Evolutionary conservation across 257 asterid species (phyloP).

Genomic region (Coffea eugenioides): DNA sequence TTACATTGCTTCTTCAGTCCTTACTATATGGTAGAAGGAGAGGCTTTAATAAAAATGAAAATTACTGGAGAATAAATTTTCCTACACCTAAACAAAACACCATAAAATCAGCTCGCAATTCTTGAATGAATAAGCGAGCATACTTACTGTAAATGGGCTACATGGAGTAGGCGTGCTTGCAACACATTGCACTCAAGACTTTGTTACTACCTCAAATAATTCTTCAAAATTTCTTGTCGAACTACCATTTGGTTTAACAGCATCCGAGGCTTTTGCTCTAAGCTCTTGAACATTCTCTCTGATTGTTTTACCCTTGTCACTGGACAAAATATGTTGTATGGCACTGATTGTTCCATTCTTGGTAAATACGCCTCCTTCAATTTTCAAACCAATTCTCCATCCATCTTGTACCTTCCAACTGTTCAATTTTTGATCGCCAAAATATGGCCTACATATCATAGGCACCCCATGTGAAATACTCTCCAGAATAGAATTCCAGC

Average conservation of each 20-base stretch:
- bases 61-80: neutral
- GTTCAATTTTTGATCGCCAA: conserved; percentile 23
- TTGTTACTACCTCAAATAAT: neutral
- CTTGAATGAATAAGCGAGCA: neutral
- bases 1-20: neutral
- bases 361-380: conserved; percentile 5
- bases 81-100: neutral
- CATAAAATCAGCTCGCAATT: neutral
- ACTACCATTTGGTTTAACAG: conserved; percentile 14
- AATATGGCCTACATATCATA: conserved; percentile 24
- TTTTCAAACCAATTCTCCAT: conserved; percentile 15
- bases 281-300: conserved; percentile 7
- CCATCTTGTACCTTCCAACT: conserved; percentile 10
- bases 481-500: conserved; percentile 26
- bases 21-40: neutral
- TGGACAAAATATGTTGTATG: conserved; percentile 1
- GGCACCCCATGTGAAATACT: conserved; percentile 20
- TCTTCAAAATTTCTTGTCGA: conserved; percentile 4
- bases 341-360: conserved; percentile 13
- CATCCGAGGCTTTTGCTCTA: conserved; percentile 2
- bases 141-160: too few relatives aligned
- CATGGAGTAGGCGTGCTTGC: too few relatives aligned
- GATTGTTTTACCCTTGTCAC: conserved; percentile 6
- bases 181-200: neutral
- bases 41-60: too few relatives aligned